A percentile compares a stretch with the other conserved stretches of the same genome.
phyloP scores from a whole-genome alignment of 352 stramenopile genomes.

The Phytophthora tubulina region DNA sequence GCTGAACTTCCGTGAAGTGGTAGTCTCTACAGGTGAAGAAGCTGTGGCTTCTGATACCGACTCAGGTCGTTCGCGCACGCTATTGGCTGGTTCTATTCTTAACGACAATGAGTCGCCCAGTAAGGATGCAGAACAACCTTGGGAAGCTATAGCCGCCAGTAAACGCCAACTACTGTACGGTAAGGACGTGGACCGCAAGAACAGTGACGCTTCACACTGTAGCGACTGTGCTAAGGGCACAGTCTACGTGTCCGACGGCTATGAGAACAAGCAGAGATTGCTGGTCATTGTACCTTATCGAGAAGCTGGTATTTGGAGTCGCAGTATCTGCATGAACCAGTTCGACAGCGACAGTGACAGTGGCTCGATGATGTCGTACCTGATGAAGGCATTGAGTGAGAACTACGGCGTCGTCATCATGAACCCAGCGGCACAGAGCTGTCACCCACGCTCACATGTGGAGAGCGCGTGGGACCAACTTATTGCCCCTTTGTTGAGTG shows the following conservation, averaged over 20 bases:
- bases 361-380: constrained; percentile 83
- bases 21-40: constrained; percentile 69
- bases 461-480: constrained; percentile 85
- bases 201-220: constrained; percentile 47
- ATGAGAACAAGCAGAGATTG: constrained; percentile 68
- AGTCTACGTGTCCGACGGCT: constrained; percentile 71
- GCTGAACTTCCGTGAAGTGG: constrained; percentile 72
- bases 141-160: constrained; percentile 39
- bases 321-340: constrained; percentile 87
- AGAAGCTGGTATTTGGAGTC: constrained; percentile 87
- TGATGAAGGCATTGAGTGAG: constrained; percentile 83
- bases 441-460: constrained; percentile 76
- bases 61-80: constrained; percentile 35
- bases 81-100: constrained; percentile 25
- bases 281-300: constrained; percentile 89
- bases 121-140: constrained; percentile 25
- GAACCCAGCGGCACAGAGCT: constrained; percentile 82
- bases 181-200: constrained; percentile 39
- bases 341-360: constrained; percentile 62
- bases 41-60: constrained; percentile 30
- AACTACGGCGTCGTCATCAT: constrained; percentile 87
- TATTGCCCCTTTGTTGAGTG: constrained; percentile 66
- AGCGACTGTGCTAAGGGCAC: constrained; percentile 72
- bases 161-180: constrained; percentile 43
- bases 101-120: constrained; percentile 30